Evolutionary conservation across 2,329 filamentous ascomycete genomes (phyloP), one percentile per base, ranked within the genome.

Genomic region (Arthrocladium fulminans): DNA sequence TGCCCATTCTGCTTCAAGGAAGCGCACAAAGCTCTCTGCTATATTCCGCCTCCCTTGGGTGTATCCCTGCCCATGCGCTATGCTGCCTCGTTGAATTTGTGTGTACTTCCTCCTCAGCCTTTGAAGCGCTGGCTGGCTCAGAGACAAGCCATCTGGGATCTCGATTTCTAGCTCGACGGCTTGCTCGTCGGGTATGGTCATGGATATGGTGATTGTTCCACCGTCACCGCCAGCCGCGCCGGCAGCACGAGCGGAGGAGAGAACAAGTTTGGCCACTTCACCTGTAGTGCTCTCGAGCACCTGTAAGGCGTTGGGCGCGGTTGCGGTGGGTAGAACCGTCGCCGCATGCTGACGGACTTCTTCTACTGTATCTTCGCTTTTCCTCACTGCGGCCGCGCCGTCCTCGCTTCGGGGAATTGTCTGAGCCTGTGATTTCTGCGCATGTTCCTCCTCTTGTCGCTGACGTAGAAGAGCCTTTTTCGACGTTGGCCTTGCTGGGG

Each of bases 101-200:
- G 72, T 70, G 65, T 69, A 73, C 58, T 71, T 70, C 47, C 70
- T 61, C 17, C 68, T 56, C 51, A 72, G 43, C 13, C 70, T 56
- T 59, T 73, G 70, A 50, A 72, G 50, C 37, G 65, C 57, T 23
- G 70, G 70, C 32, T 71, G 55, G 1, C 65, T 63, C 10, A 72
- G 58, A 8, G 66, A 57, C 0, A 51, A 24, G 22, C 51, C 48
- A 3, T 51, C 32, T 1, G 56, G 56, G 37, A 58, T 43, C 17
- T 49, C 44, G 3, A 47, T 10, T 22, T 47, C 44, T n/a, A 59
- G 17, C 24, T 29, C 45, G 12, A 44, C 15, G n/a, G 19, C 37
- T 12, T 22, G 10, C 22, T 27, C 19, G n/a, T 40, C 35, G n/a
- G 46, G 29, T 7, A 51, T 25, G 13, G 54, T 46, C 3, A 57